A percentile compares a stretch with the other conserved stretches of the same genome.
Evolutionary conservation across 2,329 filamentous ascomycete genomes (phyloP).

Genomic region (Aspergillus proliferans): DNA sequence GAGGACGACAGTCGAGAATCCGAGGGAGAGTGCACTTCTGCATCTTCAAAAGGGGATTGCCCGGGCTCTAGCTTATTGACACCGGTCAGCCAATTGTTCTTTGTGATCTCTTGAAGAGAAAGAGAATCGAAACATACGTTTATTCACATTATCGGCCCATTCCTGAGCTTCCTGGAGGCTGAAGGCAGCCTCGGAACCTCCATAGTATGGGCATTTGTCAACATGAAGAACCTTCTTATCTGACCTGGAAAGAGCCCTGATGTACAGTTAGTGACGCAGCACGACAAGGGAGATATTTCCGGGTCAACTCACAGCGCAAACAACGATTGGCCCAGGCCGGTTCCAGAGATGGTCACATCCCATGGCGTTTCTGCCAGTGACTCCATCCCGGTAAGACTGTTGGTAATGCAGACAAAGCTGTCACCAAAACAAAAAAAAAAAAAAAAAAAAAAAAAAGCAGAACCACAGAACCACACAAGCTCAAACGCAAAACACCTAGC

Average conservation of each 20-base stretch:
- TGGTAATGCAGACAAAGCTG: constrained; percentile 12
- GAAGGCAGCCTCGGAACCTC: constrained; percentile 76
- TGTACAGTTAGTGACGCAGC: constrained; percentile 40
- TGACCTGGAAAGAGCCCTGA: constrained; percentile 84
- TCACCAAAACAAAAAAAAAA: constrained; percentile 3
- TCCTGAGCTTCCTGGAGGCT: constrained; percentile 73
- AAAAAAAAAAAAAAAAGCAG: constrained; percentile 1
- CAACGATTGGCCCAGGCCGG: constrained; percentile 70
- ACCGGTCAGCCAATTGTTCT: constrained; percentile 17
- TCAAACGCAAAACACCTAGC: too few species aligned
- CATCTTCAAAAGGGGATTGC: constrained; percentile 35
- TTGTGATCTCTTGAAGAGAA: background rate
- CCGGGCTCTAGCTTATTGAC: constrained; percentile 26
- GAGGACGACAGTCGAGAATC: constrained; percentile 41
- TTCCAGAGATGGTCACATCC: constrained; percentile 75
- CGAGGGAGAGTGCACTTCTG: constrained; percentile 22
- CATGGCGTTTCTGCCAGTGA: constrained; percentile 66
- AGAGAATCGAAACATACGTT: constrained; percentile 24
- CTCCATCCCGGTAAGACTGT: constrained; percentile 52
- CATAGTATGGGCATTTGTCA: constrained; percentile 83
- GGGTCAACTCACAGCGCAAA: constrained; percentile 60
- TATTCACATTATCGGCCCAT: constrained; percentile 55
- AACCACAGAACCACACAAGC: too few species aligned
- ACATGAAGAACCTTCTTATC: constrained; percentile 87
- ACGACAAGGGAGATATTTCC: too few species aligned